Percentiles rank a stretch among this genome's conserved stretches.
Conservation (phyloP, 768 basidiomycete species). For the Suillus spraguei region DNA sequence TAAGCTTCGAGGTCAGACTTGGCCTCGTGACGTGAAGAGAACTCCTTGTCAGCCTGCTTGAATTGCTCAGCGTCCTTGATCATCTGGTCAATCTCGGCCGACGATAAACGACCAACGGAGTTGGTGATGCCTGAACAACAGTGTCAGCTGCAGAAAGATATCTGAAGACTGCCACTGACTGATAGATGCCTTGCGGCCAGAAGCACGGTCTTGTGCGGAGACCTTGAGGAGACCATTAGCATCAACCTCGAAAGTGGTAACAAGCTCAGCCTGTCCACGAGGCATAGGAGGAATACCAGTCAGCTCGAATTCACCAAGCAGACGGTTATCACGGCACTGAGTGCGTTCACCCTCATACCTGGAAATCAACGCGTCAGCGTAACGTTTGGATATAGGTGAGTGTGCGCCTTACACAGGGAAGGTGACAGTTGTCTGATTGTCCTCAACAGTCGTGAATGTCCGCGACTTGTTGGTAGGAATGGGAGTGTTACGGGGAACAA, state of each 20-base stretch:
- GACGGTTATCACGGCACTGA: slow-evolving; percentile 98
- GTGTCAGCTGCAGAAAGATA: slow-evolving; percentile 16
- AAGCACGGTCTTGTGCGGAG: slow-evolving; percentile 97
- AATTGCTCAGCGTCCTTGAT: slow-evolving; percentile 99
- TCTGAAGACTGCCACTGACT: slow-evolving; percentile 50
- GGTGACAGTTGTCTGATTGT: slow-evolving; percentile 99
- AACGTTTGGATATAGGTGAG: not conserved
- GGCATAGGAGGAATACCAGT: slow-evolving; percentile 99
- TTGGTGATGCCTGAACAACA: slow-evolving; percentile 82
- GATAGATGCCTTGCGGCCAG: slow-evolving; percentile 98
- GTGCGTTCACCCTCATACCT: slow-evolving; percentile 99
- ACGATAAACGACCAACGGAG: slow-evolving; percentile 97
- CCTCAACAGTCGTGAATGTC: slow-evolving; percentile 99
- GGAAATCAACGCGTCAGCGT: slow-evolving; percentile 17
- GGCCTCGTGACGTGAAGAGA: slow-evolving; percentile 96
- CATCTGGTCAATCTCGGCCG: slow-evolving; percentile 99
- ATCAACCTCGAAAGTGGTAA: slow-evolving; percentile 99
- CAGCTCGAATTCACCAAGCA: slow-evolving; percentile 99
- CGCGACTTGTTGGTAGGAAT: slow-evolving; percentile 99
- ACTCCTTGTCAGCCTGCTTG: slow-evolving; percentile 97
- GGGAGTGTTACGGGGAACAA: slow-evolving; percentile 98
- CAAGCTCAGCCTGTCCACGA: slow-evolving; percentile 98
- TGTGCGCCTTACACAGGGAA: slow-evolving; percentile 84
- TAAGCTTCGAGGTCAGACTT: slow-evolving; percentile 98
- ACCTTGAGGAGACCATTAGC: slow-evolving; percentile 99